These are phyloP conservation scores for Forsythia viridissima DNA, from an alignment of 257 asterid genomes.

Conservation along the genomic window DNA sequence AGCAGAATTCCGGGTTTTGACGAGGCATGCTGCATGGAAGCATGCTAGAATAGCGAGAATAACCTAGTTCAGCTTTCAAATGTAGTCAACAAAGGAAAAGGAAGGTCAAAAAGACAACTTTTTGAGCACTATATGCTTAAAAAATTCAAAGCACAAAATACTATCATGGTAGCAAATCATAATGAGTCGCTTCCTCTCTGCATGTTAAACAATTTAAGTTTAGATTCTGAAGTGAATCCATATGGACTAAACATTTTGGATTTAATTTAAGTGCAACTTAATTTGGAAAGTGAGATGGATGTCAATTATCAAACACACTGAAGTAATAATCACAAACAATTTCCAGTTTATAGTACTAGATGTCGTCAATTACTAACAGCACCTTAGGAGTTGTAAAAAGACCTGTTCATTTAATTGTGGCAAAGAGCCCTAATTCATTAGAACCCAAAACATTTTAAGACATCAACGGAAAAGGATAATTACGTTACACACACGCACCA, in stretches of 20 bases:
- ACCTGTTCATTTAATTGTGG: neutral
- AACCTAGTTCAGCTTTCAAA: neutral
- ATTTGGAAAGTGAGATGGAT: neutral
- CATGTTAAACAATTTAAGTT: neutral
- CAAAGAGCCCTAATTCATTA: neutral
- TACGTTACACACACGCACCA: constrained; percentile 4
- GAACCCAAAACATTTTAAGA: neutral
- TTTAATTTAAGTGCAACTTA: neutral
- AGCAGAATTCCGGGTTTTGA: neutral
- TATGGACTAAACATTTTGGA: neutral
- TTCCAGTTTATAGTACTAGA: neutral
- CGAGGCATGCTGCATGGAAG: neutral
- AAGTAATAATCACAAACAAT: neutral
- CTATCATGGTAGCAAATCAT: neutral
- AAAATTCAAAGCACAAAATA: neutral
- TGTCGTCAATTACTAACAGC: neutral
- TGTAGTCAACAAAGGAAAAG: neutral
- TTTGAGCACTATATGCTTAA: neutral
- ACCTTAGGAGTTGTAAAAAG: neutral
- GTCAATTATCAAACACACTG: neutral
- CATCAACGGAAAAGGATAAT: neutral
- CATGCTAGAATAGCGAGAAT: neutral
- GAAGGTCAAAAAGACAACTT: neutral
- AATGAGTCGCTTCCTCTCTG: neutral
- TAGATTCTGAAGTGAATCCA: neutral